Percentiles rank a stretch among this genome's conserved stretches.
Conservation (phyloP, 2,329 filamentous ascomycete species). For the Phyllosticta paracitricarpa region DNA sequence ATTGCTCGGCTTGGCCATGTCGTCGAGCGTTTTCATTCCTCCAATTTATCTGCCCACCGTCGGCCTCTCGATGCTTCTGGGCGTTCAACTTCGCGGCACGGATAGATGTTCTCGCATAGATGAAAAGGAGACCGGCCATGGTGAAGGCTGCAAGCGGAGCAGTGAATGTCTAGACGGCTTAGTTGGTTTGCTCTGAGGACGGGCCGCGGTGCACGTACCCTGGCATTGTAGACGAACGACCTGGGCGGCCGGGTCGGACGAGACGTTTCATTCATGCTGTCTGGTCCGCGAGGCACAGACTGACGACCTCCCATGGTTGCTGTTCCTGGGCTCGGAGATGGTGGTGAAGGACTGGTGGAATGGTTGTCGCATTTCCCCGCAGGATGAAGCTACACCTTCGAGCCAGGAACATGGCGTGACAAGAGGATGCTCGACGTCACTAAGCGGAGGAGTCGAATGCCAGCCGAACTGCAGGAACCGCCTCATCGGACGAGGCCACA, state of each 20-base stretch:
- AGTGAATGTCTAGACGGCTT: constrained; percentile 37
- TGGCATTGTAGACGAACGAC: constrained; percentile 5
- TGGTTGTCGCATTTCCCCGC: background rate
- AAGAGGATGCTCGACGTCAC: too few species aligned
- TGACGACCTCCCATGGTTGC: constrained; percentile 36
- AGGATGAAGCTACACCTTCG: background rate
- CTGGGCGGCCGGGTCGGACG: constrained; percentile 7
- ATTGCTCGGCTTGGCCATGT: constrained; percentile 31
- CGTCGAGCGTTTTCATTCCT: constrained; percentile 44
- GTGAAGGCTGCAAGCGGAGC: constrained; percentile 53
- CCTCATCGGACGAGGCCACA: too few species aligned
- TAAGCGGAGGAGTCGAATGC: too few species aligned
- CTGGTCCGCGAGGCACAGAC: constrained; percentile 34
- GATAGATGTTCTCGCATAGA: constrained; percentile 56
- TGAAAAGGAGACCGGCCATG: constrained; percentile 50
- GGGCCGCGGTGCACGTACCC: background rate
- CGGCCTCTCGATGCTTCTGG: constrained; percentile 46
- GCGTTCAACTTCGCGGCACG: constrained; percentile 57
- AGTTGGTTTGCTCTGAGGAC: background rate
- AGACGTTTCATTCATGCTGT: constrained; percentile 33
- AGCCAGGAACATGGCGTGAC: background rate
- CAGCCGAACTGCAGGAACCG: too few species aligned
- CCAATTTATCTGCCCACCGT: constrained; percentile 46
- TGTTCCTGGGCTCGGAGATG: background rate
- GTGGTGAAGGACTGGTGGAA: background rate